A percentile compares a stretch with the other conserved stretches of the same genome.
phyloP scores from a whole-genome alignment of 441 rosid species.

The Capsella rubella region DNA sequence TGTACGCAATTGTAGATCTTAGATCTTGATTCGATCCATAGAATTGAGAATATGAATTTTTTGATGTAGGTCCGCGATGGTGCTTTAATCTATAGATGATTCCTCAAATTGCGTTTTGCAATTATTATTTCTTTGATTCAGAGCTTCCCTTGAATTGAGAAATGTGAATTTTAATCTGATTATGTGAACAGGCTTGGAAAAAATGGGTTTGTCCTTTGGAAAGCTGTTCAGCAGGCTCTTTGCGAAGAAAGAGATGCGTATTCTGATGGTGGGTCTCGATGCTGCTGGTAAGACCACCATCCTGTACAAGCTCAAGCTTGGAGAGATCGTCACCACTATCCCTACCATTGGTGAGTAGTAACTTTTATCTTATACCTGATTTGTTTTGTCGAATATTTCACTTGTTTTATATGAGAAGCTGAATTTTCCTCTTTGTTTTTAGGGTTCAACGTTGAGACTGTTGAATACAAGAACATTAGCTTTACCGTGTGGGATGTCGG shows the following conservation, averaged over 20 bases:
- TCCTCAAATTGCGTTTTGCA: background rate
- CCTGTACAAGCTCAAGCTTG: conserved; percentile 88
- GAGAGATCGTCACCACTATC: conserved; percentile 90
- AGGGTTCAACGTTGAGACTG: conserved; percentile 53
- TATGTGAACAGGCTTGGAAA: conserved; percentile 10
- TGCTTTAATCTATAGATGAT: background rate
- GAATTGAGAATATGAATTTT: background rate
- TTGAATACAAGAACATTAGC: conserved; percentile 55
- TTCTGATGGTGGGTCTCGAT: conserved; percentile 98
- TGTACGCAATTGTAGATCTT: conserved; percentile 2
- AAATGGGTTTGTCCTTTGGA: conserved; percentile 81
- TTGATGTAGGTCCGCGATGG: background rate
- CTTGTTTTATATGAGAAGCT: conserved; percentile 8
- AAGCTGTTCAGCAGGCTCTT: conserved; percentile 85
- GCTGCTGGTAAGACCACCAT: conserved; percentile 99
- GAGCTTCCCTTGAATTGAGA: background rate
- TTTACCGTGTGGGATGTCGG: conserved; percentile 47
- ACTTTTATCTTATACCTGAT: background rate
- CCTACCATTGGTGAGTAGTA: conserved; percentile 79
- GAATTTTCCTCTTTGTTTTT: background rate
- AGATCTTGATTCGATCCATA: conserved; percentile 2
- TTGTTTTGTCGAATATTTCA: conserved; percentile 19
- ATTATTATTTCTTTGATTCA: background rate
- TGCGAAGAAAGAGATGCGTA: conserved; percentile 96
- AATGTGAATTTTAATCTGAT: background rate